Evolutionary conservation across 257 asterid genomes (phyloP).

Genomic region (Plantago elongata): DNA sequence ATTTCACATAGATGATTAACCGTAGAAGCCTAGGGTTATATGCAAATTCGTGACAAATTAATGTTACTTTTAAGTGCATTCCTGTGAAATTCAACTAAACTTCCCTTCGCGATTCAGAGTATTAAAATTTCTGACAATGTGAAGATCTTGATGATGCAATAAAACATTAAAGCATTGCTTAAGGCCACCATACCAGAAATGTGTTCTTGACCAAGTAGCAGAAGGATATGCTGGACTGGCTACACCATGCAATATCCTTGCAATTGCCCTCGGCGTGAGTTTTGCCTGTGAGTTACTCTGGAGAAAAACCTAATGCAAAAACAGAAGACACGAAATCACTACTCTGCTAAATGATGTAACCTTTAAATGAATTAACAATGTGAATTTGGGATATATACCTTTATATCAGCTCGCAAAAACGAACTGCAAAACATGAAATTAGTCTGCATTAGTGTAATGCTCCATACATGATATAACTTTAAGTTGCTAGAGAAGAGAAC

Average conservation of each 20-base stretch:
- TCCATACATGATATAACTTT: neutral
- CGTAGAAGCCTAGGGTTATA: too few relatives aligned
- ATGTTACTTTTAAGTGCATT: too few relatives aligned
- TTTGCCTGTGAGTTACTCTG: constrained; percentile 76
- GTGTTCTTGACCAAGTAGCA: constrained; percentile 85
- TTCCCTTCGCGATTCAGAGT: too few relatives aligned
- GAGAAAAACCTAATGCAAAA: constrained; percentile 67
- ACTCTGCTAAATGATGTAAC: neutral
- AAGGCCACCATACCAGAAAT: constrained; percentile 65
- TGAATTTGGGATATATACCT: constrained; percentile 36
- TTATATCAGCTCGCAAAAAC: constrained; percentile 80
- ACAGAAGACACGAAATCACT: constrained; percentile 22
- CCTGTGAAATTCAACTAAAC: too few relatives aligned
- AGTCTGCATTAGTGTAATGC: constrained; percentile 26
- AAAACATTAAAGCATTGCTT: neutral
- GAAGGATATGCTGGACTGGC: constrained; percentile 87
- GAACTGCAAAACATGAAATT: constrained; percentile 51
- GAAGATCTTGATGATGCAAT: neutral
- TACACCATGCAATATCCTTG: constrained; percentile 89
- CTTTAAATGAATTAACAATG: constrained; percentile 1
- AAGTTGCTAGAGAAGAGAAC: too few relatives aligned
- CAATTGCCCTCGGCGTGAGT: constrained; percentile 88
- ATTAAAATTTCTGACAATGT: neutral
- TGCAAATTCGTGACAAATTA: too few relatives aligned
- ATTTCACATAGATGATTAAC: too few relatives aligned